A percentile compares a stretch with the other conserved stretches of the same genome.
These are phyloP conservation scores for Leccinum holopus DNA, from an alignment of 1,284 basidiomycete species.

Conservation along the genomic window DNA sequence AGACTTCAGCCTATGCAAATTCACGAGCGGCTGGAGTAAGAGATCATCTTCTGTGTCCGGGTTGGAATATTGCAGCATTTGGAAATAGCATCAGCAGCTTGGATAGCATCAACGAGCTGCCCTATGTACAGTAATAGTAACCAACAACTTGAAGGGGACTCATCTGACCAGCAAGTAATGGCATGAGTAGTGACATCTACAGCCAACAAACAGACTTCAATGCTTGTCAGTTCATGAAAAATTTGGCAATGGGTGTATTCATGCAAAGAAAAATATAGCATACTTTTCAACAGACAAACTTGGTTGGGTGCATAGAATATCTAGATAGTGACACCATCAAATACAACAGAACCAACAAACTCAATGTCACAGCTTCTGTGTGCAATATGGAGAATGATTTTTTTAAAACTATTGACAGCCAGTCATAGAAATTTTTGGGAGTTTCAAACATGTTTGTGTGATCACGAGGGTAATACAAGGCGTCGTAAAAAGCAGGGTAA, in stretches of 20 bases:
- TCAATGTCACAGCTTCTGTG: not conserved
- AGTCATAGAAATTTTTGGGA: not conserved
- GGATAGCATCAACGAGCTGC: too few species aligned
- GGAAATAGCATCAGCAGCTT: too few species aligned
- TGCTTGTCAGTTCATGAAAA: not conserved
- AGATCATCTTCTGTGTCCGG: too few species aligned
- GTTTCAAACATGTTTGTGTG: not conserved
- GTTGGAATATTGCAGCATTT: too few species aligned
- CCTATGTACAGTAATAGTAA: not conserved
- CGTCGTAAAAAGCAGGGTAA: not conserved
- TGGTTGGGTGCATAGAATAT: not conserved
- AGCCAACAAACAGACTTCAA: not conserved
- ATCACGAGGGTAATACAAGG: not conserved
- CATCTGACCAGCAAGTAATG: not conserved
- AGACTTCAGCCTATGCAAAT: too few species aligned
- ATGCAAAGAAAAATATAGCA: not conserved
- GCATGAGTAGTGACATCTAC: not conserved
- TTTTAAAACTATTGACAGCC: not conserved
- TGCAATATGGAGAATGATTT: not conserved
- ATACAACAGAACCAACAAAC: not conserved
- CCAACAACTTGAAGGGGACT: not conserved
- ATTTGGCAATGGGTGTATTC: not conserved
- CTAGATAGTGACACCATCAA: not conserved
- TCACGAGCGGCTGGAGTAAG: too few species aligned
- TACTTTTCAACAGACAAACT: not conserved